These are phyloP conservation scores for Candida smagusa DNA, from an alignment of 1,139 yeast species.

Conservation along the genomic window DNA sequence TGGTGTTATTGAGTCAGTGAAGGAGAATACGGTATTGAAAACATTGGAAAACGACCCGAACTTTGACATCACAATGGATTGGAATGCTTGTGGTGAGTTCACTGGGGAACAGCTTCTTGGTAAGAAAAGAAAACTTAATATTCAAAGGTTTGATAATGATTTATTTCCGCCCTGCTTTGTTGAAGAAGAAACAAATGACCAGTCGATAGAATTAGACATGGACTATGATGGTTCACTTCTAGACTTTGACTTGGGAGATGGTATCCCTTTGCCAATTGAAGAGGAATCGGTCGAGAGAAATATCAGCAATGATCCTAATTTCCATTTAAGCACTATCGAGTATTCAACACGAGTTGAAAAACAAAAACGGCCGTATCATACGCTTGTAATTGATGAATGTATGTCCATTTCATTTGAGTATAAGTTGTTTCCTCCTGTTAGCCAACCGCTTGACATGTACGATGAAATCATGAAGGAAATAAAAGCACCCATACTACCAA, in stretches of 20 bases:
- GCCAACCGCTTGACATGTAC: background rate
- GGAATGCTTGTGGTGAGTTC: slow-evolving; percentile 5
- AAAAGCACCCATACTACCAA: no score
- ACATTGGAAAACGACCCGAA: slow-evolving; percentile 26
- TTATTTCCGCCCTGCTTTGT: slow-evolving; percentile 7
- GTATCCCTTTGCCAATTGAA: slow-evolving; percentile 3
- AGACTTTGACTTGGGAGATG: slow-evolving; percentile 11
- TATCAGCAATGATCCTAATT: slow-evolving; percentile 12
- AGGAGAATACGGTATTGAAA: background rate
- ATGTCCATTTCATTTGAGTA: background rate
- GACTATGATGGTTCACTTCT: slow-evolving; percentile 1
- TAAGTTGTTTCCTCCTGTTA: background rate
- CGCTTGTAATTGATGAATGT: slow-evolving; percentile 1
- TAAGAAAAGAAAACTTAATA: slow-evolving; percentile 15
- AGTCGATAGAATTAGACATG: slow-evolving; percentile 2
- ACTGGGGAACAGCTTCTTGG: slow-evolving; percentile 6
- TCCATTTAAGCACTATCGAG: slow-evolving; percentile 12
- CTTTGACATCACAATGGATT: slow-evolving; percentile 30
- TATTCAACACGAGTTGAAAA: slow-evolving; percentile 1
- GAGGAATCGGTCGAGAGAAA: slow-evolving; percentile 5
- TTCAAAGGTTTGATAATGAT: slow-evolving; percentile 10
- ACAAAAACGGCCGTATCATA: background rate
- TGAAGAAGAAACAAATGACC: no score
- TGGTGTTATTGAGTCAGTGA: background rate
- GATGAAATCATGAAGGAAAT: background rate